Evolutionary conservation across 1,284 basidiomycete genomes (phyloP).

Genomic region (Pascua sp.): DNA sequence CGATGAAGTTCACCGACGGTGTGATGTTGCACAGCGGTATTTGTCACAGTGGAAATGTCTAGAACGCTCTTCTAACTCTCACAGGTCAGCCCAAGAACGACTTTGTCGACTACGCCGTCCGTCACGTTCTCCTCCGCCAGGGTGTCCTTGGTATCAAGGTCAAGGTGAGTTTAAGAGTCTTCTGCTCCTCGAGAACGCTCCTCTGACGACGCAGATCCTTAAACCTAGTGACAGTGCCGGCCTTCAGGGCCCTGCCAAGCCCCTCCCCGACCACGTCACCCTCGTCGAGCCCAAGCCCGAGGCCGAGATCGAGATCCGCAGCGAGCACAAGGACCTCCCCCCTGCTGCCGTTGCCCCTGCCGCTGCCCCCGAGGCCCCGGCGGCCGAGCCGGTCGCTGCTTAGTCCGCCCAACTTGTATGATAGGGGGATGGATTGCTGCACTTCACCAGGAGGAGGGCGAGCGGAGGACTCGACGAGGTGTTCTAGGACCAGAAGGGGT

Average conservation of each 20-base stretch:
- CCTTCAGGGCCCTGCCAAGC: constrained; percentile 80
- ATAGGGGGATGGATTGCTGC: no score
- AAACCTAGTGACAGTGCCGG: constrained; percentile 53
- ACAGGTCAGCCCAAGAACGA: constrained; percentile 94
- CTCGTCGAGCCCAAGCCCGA: constrained; percentile 72
- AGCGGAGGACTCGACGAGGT: no score
- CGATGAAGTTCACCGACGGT: constrained; percentile 99
- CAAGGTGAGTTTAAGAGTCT: constrained; percentile 72
- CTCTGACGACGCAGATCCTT: no score
- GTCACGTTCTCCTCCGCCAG: constrained; percentile 97
- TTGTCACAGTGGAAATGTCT: no score
- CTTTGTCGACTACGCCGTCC: constrained; percentile 96
- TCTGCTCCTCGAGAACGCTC: no score
- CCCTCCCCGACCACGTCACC: constrained; percentile 92
- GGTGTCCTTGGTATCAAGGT: constrained; percentile 99
- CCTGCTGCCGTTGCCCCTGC: constrained; percentile 34
- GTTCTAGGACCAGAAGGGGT: no score
- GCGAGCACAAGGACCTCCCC: constrained; percentile 47
- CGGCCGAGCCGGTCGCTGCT: constrained; percentile 4
- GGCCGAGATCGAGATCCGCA: constrained; percentile 52
- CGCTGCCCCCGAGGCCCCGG: constrained; percentile 13
- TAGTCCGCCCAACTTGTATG: no score
- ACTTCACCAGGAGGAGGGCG: no score
- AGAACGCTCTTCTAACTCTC: no score
- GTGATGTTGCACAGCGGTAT: constrained; percentile 99